Percentiles rank a stretch among this genome's conserved stretches.
Conservation (phyloP, 1,284 basidiomycete species). For the Gymnopus androsaceus region DNA sequence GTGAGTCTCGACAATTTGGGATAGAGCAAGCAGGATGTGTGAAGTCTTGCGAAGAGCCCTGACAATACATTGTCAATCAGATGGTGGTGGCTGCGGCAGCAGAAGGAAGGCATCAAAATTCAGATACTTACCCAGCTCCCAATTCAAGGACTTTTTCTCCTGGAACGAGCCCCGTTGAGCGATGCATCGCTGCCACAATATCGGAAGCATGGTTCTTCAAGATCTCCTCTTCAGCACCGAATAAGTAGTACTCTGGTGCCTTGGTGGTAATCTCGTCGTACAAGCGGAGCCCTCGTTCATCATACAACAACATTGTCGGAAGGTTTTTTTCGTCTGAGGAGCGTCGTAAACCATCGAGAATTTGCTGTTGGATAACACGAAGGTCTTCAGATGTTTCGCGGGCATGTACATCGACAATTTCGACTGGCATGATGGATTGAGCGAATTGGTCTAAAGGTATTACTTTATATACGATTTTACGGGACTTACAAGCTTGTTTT, state of each 20-base stretch:
- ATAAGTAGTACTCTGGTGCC: constrained; percentile 88
- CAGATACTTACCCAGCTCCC: constrained; percentile 78
- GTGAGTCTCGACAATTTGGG: constrained; percentile 45
- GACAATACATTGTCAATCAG: constrained; percentile 5
- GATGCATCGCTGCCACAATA: constrained; percentile 75
- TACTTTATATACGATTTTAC: constrained; percentile 1
- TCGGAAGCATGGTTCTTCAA: constrained; percentile 62
- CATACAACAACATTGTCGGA: constrained; percentile 87
- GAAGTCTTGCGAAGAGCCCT: constrained; percentile 91
- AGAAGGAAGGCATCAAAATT: neutral
- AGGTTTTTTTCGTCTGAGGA: constrained; percentile 63
- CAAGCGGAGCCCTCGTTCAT: constrained; percentile 79
- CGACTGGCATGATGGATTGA: constrained; percentile 36
- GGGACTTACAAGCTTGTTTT: neutral
- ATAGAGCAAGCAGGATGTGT: constrained; percentile 78
- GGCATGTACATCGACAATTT: constrained; percentile 58
- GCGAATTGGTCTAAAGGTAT: neutral
- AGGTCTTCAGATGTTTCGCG: constrained; percentile 33
- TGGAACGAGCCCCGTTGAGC: constrained; percentile 31
- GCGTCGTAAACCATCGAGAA: constrained; percentile 57
- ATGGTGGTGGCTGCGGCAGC: neutral
- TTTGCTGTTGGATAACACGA: constrained; percentile 45
- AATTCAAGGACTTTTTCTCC: constrained; percentile 77
- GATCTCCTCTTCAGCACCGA: constrained; percentile 75
- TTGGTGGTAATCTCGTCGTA: constrained; percentile 86